Evolutionary conservation across 2,329 filamentous ascomycete genomes (phyloP).

Genomic region (Alternaria longipes): DNA sequence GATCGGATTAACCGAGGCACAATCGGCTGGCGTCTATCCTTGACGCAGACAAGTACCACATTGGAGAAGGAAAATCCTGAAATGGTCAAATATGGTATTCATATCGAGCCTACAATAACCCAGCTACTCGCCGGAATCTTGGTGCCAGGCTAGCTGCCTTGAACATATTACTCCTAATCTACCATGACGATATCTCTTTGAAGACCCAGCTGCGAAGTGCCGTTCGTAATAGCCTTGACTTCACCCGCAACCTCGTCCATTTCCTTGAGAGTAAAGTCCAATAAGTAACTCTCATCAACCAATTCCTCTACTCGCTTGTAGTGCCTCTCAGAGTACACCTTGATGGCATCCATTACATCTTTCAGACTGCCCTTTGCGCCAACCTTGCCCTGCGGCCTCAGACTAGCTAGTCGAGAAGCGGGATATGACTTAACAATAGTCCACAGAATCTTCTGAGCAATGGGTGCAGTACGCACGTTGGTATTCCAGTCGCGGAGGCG

Average conservation of each 20-base stretch:
- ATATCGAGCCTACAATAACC: background rate
- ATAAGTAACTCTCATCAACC: slow-evolving; percentile 90
- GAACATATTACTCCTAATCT: slow-evolving; percentile 22
- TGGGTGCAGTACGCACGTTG: slow-evolving; percentile 83
- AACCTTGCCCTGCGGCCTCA: slow-evolving; percentile 58
- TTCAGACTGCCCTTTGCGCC: slow-evolving; percentile 63
- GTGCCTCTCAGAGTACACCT: slow-evolving; percentile 91
- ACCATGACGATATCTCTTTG: slow-evolving; percentile 46
- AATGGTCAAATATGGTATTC: background rate
- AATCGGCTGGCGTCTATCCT: background rate
- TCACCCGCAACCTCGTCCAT: slow-evolving; percentile 75
- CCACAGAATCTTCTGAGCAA: slow-evolving; percentile 86
- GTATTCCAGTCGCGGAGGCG: slow-evolving; percentile 96
- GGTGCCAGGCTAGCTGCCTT: background rate
- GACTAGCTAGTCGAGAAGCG: slow-evolving; percentile 75
- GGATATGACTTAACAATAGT: slow-evolving; percentile 83
- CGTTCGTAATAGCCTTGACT: slow-evolving; percentile 38
- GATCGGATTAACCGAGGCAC: slow-evolving; percentile 9
- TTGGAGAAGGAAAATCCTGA: background rate
- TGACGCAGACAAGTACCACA: background rate
- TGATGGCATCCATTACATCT: slow-evolving; percentile 86
- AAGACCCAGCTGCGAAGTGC: slow-evolving; percentile 30
- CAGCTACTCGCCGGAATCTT: background rate
- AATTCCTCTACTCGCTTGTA: slow-evolving; percentile 89
- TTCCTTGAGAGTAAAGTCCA: slow-evolving; percentile 91